These are phyloP conservation scores for Phialophora chinensis DNA, from an alignment of 2,329 filamentous ascomycete genomes.

Conservation along the genomic window DNA sequence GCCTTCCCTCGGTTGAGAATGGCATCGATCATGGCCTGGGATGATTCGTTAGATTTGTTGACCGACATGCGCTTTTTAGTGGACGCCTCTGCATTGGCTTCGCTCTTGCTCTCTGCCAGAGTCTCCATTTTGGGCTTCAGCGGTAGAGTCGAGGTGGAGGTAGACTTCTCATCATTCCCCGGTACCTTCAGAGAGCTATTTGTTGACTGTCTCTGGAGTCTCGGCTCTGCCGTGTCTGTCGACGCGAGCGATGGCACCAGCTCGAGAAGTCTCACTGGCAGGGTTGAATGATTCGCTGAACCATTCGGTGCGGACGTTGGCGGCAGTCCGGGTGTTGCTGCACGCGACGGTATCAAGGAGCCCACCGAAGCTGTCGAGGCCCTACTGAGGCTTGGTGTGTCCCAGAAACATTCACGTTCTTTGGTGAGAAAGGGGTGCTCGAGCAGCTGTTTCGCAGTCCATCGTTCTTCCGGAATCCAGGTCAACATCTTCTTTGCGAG, in stretches of 20 bases:
- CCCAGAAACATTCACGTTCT: conserved; percentile 27
- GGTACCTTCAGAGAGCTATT: conserved; percentile 4
- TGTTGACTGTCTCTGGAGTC: neutral
- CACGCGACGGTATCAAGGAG: conserved; percentile 29
- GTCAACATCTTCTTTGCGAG: conserved; percentile 46
- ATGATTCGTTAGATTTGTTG: conserved; percentile 25
- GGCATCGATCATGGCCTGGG: conserved; percentile 31
- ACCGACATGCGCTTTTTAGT: conserved; percentile 2
- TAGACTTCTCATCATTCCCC: conserved; percentile 1
- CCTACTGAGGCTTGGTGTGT: conserved; percentile 29
- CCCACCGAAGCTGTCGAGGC: conserved; percentile 32
- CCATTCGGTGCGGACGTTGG: conserved; percentile 15
- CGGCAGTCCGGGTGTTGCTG: conserved; percentile 27
- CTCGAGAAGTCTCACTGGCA: conserved; percentile 14
- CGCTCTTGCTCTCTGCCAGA: conserved; percentile 8
- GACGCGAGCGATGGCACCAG: conserved; percentile 18
- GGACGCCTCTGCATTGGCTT: neutral
- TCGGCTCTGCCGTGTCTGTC: conserved; percentile 2
- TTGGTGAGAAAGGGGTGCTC: conserved; percentile 46
- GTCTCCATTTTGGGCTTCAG: conserved; percentile 16
- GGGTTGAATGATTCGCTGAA: conserved; percentile 5
- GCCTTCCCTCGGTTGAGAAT: conserved; percentile 30
- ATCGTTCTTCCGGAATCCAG: conserved; percentile 47
- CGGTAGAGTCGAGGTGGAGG: conserved; percentile 7
- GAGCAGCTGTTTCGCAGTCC: conserved; percentile 46